A percentile compares a stretch with the other conserved stretches of the same genome.
phyloP scores from a whole-genome alignment of 805 yeast species.

The Candida alai region DNA sequence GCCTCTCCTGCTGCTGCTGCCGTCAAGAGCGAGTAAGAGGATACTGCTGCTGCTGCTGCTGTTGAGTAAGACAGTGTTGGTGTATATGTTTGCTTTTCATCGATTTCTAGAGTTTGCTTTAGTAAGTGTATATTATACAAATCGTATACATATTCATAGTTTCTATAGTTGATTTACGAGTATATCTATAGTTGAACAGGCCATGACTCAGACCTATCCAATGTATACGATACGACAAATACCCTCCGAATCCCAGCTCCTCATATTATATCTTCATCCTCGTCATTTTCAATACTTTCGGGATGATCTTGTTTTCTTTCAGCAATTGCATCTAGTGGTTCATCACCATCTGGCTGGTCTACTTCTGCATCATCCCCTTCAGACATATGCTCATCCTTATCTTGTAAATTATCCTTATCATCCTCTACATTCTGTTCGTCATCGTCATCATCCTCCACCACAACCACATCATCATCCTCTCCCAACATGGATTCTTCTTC shows the following conservation, averaged over 20 bases:
- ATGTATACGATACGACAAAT: too few relatives aligned
- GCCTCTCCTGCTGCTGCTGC: neutral
- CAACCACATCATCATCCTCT: slow-evolving; percentile 13
- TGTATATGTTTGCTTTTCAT: too few relatives aligned
- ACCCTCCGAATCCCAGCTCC: slow-evolving; percentile 5
- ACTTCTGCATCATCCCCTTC: slow-evolving; percentile 9
- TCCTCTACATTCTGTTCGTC: slow-evolving; percentile 10
- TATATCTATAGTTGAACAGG: too few relatives aligned
- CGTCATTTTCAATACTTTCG: slow-evolving; percentile 6
- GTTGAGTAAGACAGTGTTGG: too few relatives aligned
- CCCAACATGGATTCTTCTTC: slow-evolving; percentile 22
- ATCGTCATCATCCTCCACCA: slow-evolving; percentile 14
- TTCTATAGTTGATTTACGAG: too few relatives aligned
- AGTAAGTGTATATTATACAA: too few relatives aligned
- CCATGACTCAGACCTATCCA: too few relatives aligned
- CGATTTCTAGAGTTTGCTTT: too few relatives aligned
- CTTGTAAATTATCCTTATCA: slow-evolving; percentile 5
- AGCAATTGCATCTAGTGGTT: neutral
- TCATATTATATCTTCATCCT: slow-evolving; percentile 4
- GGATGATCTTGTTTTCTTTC: too few relatives aligned
- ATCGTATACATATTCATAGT: too few relatives aligned
- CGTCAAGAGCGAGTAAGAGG: neutral
- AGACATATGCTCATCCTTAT: slow-evolving; percentile 8
- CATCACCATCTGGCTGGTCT: slow-evolving; percentile 6
- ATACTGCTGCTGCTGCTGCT: too few relatives aligned